These are phyloP conservation scores for Solanum medicagineum DNA, from an alignment of 257 asterid genomes.

Conservation along the genomic window DNA sequence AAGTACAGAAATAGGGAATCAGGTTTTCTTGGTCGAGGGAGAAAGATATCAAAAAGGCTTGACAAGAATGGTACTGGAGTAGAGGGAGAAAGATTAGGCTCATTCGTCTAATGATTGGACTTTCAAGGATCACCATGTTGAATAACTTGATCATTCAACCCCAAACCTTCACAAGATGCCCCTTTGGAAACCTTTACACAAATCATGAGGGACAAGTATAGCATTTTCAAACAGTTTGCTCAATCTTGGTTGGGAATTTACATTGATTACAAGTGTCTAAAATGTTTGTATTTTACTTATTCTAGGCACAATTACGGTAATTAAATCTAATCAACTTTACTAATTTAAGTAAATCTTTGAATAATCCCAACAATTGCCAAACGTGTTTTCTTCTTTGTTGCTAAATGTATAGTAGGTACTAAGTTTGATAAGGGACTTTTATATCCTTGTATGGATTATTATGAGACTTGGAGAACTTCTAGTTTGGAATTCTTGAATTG, in stretches of 20 bases:
- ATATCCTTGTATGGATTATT: background rate
- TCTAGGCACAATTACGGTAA: background rate
- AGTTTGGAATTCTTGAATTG: background rate
- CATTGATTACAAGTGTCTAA: background rate
- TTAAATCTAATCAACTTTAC: background rate
- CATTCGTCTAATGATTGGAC: background rate
- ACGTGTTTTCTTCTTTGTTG: background rate
- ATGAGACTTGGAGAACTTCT: background rate
- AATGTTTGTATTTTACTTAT: background rate
- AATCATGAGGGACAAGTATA: background rate
- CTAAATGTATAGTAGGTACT: background rate
- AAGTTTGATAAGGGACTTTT: background rate
- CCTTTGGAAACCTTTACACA: background rate
- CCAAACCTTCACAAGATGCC: background rate
- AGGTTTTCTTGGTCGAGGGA: background rate
- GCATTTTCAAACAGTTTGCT: background rate
- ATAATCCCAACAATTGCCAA: background rate
- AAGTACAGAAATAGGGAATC: background rate
- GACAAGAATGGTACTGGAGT: background rate
- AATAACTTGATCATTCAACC: background rate
- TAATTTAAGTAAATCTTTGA: background rate
- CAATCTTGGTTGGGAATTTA: background rate
- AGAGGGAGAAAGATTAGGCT: background rate
- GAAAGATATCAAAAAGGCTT: background rate
- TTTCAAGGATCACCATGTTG: background rate